Conservation (phyloP, 2,329 filamentous ascomycete species). For the Arthrobotrys pseudoclavata region DNA sequence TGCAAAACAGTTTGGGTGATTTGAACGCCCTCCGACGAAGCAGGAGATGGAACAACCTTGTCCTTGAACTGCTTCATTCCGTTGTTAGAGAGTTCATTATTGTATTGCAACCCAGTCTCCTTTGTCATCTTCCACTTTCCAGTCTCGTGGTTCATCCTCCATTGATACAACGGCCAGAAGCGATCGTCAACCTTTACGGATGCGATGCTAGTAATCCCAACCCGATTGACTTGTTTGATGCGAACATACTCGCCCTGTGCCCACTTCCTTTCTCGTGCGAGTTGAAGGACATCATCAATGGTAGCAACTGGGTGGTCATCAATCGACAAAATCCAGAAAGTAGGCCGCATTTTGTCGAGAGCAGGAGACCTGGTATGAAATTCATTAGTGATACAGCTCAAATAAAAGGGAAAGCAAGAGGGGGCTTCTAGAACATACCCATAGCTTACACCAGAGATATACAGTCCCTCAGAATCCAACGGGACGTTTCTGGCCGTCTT, state of each 20-base stretch:
- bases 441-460: constrained; percentile 58
- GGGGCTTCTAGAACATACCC: constrained; percentile 38
- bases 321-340: constrained; percentile 63
- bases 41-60: constrained; percentile 17
- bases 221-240: constrained; percentile 63
- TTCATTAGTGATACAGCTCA: background rate
- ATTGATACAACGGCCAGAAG: constrained; percentile 62
- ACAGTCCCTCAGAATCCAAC: constrained; percentile 61
- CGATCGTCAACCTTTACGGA: constrained; percentile 63
- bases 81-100: constrained; percentile 41
- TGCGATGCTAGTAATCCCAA: constrained; percentile 63
- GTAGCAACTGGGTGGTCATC: constrained; percentile 62
- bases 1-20: constrained; percentile 1
- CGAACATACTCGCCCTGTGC: constrained; percentile 63
- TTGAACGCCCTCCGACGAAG: background rate
- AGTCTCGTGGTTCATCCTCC: constrained; percentile 47
- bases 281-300: constrained; percentile 62
- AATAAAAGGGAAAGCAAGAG: background rate
- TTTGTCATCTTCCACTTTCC: constrained; percentile 59
- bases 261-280: constrained; percentile 63
- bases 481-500: constrained; percentile 62
- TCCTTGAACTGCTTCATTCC: constrained; percentile 40
- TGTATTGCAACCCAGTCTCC: constrained; percentile 52
- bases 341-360: constrained; percentile 64
- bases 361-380: constrained; percentile 59